Conservation (phyloP, 2,329 filamentous ascomycete genomes). For the Cryphonectria naterciae region DNA sequence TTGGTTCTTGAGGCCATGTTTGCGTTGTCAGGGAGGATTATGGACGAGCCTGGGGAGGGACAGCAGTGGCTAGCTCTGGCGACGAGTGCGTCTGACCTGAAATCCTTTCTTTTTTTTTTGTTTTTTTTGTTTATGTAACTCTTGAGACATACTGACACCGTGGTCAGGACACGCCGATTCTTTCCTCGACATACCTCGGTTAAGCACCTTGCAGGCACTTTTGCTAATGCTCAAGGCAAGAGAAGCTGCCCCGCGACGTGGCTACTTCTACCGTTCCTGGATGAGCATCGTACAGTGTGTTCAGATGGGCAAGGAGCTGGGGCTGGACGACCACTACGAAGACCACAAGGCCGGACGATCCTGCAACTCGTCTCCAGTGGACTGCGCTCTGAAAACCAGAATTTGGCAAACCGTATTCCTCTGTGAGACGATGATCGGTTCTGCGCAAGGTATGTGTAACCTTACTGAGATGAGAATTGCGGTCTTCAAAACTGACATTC, state of each 20-base stretch:
- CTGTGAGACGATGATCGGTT: constrained; percentile 90
- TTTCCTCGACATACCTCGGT: constrained; percentile 87
- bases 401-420: constrained; percentile 89
- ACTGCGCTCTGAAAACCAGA: constrained; percentile 83
- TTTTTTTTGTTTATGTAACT: background rate
- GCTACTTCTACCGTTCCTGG: constrained; percentile 97
- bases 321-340: constrained; percentile 83
- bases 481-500: constrained; percentile 19
- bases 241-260: constrained; percentile 88
- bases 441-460: constrained; percentile 74
- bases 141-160: constrained; percentile 35
- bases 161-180: constrained; percentile 82
- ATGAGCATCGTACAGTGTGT: constrained; percentile 92
- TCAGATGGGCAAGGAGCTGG: constrained; percentile 90
- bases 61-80: constrained; percentile 93
- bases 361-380: constrained; percentile 70
- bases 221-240: constrained; percentile 87
- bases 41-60: constrained; percentile 81
- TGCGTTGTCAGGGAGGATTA: constrained; percentile 81
- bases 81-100: constrained; percentile 63
- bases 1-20: constrained; percentile 89
- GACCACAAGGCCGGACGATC: constrained; percentile 72
- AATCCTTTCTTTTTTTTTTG: too few species aligned
- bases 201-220: constrained; percentile 91
- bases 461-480: background rate